Evolutionary conservation across 2,329 filamentous ascomycete genomes (phyloP), one percentile per base, ranked within the genome.

Genomic region (Macrophomina pseudophaseolina): DNA sequence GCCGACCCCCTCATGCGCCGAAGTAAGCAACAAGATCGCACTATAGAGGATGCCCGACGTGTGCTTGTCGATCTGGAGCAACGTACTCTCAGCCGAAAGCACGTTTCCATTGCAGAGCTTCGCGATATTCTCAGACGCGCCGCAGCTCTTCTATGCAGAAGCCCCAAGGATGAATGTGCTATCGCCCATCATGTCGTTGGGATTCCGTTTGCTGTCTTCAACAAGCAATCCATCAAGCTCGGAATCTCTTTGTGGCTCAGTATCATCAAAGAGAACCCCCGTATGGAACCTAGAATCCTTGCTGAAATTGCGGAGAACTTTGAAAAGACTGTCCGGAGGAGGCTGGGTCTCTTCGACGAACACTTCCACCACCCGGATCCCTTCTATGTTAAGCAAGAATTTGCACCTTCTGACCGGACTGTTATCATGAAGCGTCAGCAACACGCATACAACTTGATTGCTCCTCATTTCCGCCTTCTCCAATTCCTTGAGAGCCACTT

Each of bases 201-300:
- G 71, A 95, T 99, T 68, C 96, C 95, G 0, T 99, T 99, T 78
- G 87, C 88, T 48, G 87, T 97, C 54, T 98, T 99, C 76, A 96
- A 91, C 5, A 97, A 97, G 76, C 91, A 97, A 74, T 95, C 94
- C 1, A 95, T 99, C 76, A 97, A 97, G 75, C 87, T 98, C 60
- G 96, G 95, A 5, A 91, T 97, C 42, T 97, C 95, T 4, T 83
- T 99, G 6, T 99, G 95, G 95, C 88, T 97, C 68, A 95, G 95
- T 32, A 92, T 98, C 14, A 96, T 98, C 74, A 95, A 98, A 73
- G 95, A 99, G 77, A 98, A 97, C 73, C 92, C 94, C 2, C 87
- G 87, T 66, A 90, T 97, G 79, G 93, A 97, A 77, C 87, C 94
- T 8, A 89, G 93, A 68, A 88, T 99, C 66, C 81, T 99, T 38